These are phyloP conservation scores for Eimeria zaria DNA, from an alignment of 169 alveolate species.

Conservation along the genomic window DNA sequence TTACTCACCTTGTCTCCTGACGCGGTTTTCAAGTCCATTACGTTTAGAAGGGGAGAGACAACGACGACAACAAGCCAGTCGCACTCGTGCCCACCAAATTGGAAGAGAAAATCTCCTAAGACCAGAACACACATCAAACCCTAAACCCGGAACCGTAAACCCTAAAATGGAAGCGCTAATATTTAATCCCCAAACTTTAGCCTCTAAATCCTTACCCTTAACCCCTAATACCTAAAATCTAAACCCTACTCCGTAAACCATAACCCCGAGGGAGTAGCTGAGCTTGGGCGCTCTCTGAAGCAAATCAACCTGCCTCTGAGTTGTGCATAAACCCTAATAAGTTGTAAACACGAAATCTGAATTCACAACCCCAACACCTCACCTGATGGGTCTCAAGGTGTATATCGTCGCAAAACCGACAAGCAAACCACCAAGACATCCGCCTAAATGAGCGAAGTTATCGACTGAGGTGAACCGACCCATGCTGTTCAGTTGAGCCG, in stretches of 20 bases:
- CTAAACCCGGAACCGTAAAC: not conserved
- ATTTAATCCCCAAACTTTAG: not conserved
- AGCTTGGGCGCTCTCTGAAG: not conserved
- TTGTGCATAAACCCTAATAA: not conserved
- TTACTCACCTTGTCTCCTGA: slow-evolving; percentile 14
- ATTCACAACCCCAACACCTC: not conserved
- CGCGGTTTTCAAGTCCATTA: not conserved
- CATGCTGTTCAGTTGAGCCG: slow-evolving; percentile 46
- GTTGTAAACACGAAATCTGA: not conserved
- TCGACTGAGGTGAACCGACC: slow-evolving; percentile 50
- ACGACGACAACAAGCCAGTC: not conserved
- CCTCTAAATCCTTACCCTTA: not conserved
- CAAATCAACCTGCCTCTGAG: not conserved
- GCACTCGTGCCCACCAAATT: slow-evolving; percentile 34
- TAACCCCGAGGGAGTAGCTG: not conserved
- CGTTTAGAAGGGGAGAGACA: not conserved
- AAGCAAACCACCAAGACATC: slow-evolving; percentile 50
- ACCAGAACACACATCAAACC: not conserved
- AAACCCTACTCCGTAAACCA: not conserved
- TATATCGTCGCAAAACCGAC: slow-evolving; percentile 41
- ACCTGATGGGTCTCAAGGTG: slow-evolving; percentile 49
- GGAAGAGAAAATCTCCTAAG: not conserved
- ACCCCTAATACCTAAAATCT: not conserved
- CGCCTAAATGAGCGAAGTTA: slow-evolving; percentile 52
- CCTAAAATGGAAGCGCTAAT: not conserved